These are phyloP conservation scores for Cutaneotrichosporon sp. DNA, from an alignment of 1,284 basidiomycete genomes.

Conservation along the genomic window DNA sequence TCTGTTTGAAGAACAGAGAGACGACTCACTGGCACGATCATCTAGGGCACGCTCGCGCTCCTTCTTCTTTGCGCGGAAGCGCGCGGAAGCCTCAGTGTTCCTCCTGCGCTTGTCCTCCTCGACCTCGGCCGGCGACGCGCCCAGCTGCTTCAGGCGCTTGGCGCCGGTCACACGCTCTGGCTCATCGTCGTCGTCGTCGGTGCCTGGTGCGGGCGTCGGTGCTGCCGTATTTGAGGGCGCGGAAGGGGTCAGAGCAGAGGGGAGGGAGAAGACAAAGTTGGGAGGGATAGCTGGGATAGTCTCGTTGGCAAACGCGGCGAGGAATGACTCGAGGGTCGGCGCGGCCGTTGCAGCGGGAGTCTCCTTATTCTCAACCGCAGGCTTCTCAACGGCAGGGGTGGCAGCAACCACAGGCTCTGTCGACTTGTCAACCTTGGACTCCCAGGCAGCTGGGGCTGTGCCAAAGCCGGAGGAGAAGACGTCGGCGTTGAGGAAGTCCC, in stretches of 20 bases:
- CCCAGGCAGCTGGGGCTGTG: constrained; percentile 32
- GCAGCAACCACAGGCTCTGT: constrained; percentile 14
- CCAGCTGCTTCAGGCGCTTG: constrained; percentile 49
- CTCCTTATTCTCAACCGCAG: constrained; percentile 6
- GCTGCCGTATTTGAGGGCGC: constrained; percentile 11
- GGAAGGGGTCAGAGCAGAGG: constrained; percentile 22
- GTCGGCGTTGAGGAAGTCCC: constrained; percentile 49
- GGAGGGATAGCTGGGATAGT: constrained; percentile 18
- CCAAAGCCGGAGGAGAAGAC: constrained; percentile 48
- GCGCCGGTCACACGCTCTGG: constrained; percentile 37
- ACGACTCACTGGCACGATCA: constrained; percentile 59
- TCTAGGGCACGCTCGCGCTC: constrained; percentile 93
- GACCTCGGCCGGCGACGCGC: constrained; percentile 43
- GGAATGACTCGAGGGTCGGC: constrained; percentile 48
- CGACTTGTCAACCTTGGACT: constrained; percentile 22
- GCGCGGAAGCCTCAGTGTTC: constrained; percentile 95
- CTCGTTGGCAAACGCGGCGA: constrained; percentile 43
- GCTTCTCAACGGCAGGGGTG: not conserved
- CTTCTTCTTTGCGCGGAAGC: constrained; percentile 98
- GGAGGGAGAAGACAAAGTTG: constrained; percentile 33
- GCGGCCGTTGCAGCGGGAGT: constrained; percentile 13
- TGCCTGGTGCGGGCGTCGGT: constrained; percentile 14
- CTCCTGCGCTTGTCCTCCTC: constrained; percentile 70
- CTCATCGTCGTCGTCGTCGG: constrained; percentile 13
- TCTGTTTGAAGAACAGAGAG: not conserved